A percentile compares a stretch with the other conserved stretches of the same genome.
Conservation (phyloP, 352 stramenopile species). For the Pythium scleroteichum region DNA sequence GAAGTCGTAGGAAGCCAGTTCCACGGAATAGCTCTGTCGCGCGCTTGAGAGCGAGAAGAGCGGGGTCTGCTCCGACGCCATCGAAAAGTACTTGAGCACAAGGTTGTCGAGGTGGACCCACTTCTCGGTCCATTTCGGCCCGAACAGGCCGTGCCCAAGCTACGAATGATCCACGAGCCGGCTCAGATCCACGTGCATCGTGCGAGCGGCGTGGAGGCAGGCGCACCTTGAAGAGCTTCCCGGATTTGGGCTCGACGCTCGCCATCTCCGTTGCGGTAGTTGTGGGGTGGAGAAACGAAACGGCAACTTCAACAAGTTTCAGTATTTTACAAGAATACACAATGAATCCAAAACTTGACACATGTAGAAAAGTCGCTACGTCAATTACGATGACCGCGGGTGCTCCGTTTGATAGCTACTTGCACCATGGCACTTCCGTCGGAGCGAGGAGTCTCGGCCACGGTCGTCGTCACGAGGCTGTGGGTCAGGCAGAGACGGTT, state of each 20-base stretch:
- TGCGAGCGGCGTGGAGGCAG: not conserved
- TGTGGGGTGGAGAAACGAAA: not conserved
- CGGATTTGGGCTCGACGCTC: constrained; percentile 58
- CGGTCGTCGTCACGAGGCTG: constrained; percentile 18
- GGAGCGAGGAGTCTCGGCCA: constrained; percentile 5
- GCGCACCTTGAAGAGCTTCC: constrained; percentile 62
- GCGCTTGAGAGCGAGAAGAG: constrained; percentile 61
- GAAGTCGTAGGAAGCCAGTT: constrained; percentile 54
- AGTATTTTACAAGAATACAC: too few relatives aligned
- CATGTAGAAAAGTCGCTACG: constrained; percentile 3
- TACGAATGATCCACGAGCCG: constrained; percentile 12
- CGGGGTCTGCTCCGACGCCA: constrained; percentile 57
- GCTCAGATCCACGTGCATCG: not conserved
- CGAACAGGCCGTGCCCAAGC: constrained; percentile 58
- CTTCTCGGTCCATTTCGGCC: constrained; percentile 78
- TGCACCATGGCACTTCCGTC: constrained; percentile 9
- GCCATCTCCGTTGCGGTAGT: constrained; percentile 7
- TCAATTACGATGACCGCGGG: constrained; percentile 17
- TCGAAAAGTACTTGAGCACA: constrained; percentile 76
- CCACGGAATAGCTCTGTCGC: constrained; percentile 45
- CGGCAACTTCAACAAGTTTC: not conserved
- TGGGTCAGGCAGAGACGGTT: constrained; percentile 28
- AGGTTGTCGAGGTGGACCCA: constrained; percentile 74
- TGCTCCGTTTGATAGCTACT: too few relatives aligned
- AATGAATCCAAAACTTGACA: too few relatives aligned